Base-by-base conservation (phyloP, 495 filamentous ascomycete genomes). In the Rostrohypoxylon terebratum region DNA sequence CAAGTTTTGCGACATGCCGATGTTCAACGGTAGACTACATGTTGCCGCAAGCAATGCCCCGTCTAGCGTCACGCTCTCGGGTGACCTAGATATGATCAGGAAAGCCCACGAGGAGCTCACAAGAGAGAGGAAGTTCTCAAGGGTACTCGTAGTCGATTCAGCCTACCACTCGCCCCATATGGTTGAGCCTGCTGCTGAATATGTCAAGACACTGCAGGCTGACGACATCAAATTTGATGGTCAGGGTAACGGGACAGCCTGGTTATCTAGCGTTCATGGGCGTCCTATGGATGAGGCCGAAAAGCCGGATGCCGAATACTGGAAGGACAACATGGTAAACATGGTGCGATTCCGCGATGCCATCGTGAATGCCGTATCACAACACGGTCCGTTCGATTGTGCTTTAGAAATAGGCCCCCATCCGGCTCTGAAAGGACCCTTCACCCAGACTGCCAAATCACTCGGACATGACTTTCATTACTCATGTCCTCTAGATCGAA, bases 151-250 rank as follows among this genome's bases (percentile, higher is more conserved):
- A 13, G 82, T 89, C 4, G 81, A 86, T 34, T 84, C 81, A 1
- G 90, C 90, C 0, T 92, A 92, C 64, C 90, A 91, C 72, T 89
- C 88, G 0, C 83, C 82, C 0, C 88, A 87, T 66, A 91, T 92
- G 89, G 31, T 73, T 0, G 36, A 33, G 13, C 71, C 85, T 23
- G 78, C 81, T 0, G 60, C 42, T 3, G 60, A 78, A 21, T 91
- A 90, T 69, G 34, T 80, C 14, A 42, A 80, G 21, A 55, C 65
- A 0, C 57, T 87, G 28, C 13, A 36, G 0, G 57, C 47, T 7
- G 80, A 79, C 40, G 55, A 64, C 10, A 73, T 85, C 9, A 13
- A 28, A 0, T 72, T 77, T 4, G 36, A 47, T 3, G 11, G 44
- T 1, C 53, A 62, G 7, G 75, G 76, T 3, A 79, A 77, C 16